phyloP scores from a whole-genome alignment of 148 eudicot genomes.

The Agrostemma githago region DNA sequence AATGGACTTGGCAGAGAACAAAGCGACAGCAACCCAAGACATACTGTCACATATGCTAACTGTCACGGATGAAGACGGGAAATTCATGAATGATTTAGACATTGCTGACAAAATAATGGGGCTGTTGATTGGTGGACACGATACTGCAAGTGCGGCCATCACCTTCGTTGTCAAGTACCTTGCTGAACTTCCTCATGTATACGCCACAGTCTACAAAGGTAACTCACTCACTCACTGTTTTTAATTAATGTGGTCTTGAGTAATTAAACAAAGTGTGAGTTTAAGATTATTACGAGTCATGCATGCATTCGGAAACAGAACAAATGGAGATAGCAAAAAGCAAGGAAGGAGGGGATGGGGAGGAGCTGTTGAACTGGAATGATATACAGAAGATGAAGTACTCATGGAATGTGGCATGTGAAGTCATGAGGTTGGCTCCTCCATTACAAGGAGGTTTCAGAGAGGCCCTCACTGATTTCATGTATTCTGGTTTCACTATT shows the following conservation, averaged over 20 bases:
- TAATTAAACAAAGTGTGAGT: too few relatives aligned
- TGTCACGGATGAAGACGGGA: conserved; percentile 24
- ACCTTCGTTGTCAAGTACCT: conserved; percentile 35
- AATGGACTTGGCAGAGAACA: conserved; percentile 21
- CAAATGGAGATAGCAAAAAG: conserved; percentile 34
- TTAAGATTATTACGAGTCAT: too few relatives aligned
- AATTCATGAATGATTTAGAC: conserved; percentile 27
- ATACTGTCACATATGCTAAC: conserved; percentile 30
- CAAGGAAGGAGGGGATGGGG: conserved; percentile 18
- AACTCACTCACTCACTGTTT: not conserved
- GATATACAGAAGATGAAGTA: conserved; percentile 38
- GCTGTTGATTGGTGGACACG: conserved; percentile 38
- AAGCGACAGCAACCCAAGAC: conserved; percentile 24
- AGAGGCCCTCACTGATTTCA: conserved; percentile 31
- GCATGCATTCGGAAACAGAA: conserved; percentile 13
- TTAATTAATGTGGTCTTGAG: not conserved
- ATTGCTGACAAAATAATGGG: conserved; percentile 37
- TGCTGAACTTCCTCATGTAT: conserved; percentile 33
- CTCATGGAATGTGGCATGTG: conserved; percentile 36
- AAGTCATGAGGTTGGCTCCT: conserved; percentile 38
- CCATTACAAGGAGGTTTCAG: conserved; percentile 35
- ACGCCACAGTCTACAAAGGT: conserved; percentile 31
- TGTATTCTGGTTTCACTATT: conserved; percentile 33
- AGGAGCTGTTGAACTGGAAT: conserved; percentile 30
- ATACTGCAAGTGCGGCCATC: conserved; percentile 37